Evolutionary conservation across 2,329 filamentous ascomycete genomes (phyloP).

Genomic region (Diplodia seriata): DNA sequence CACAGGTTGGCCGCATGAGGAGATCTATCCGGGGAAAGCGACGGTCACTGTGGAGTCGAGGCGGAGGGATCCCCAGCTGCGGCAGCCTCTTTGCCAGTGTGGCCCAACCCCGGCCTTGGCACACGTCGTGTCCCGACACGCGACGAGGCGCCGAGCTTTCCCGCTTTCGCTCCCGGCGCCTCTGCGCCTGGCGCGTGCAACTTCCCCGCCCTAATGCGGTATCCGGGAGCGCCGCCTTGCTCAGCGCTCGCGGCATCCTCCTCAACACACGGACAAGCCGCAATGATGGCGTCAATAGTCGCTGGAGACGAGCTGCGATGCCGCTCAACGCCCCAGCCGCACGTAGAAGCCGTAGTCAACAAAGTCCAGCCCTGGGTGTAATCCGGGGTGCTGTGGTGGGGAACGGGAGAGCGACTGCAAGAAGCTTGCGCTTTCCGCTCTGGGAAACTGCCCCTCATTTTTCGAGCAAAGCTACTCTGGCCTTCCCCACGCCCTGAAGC

Average conservation of each 20-base stretch:
- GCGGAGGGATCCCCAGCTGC: conserved; percentile 26
- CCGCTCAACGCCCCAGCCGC: background rate
- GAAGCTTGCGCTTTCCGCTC: conserved; percentile 14
- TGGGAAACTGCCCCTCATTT: conserved; percentile 22
- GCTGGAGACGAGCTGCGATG: background rate
- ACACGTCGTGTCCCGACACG: conserved; percentile 11
- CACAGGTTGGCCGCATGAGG: conserved; percentile 17
- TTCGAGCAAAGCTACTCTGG: conserved; percentile 6
- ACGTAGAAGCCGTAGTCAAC: background rate
- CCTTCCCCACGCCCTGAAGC: conserved; percentile 22
- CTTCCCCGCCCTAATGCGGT: background rate
- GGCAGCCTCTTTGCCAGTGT: background rate
- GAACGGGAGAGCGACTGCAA: background rate
- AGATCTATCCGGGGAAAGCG: conserved; percentile 28
- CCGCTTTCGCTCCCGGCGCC: background rate
- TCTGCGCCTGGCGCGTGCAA: background rate
- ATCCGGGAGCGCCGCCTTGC: background rate
- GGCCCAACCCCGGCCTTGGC: conserved; percentile 20
- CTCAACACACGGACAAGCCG: background rate
- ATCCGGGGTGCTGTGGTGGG: background rate
- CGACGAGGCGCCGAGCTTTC: conserved; percentile 16
- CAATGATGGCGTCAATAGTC: background rate
- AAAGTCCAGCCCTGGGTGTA: background rate
- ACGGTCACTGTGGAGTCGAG: conserved; percentile 9
- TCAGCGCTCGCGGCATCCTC: background rate